Base-by-base conservation (phyloP, 1,284 basidiomycete species). In the Amylostereum chailletii region DNA sequence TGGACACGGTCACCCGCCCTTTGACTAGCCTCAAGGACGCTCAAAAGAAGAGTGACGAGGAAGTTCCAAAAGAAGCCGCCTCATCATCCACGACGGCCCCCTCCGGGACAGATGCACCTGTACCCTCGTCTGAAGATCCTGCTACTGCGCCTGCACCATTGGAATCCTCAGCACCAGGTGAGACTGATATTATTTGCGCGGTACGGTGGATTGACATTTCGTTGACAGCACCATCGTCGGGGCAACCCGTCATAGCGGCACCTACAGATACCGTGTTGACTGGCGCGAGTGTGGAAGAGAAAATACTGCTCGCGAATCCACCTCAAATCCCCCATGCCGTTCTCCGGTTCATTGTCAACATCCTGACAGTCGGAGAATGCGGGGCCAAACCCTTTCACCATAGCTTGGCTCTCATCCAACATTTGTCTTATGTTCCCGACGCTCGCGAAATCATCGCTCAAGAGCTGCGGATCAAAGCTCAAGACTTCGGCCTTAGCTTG, bases 381-480 rank as follows among this genome's bases (percentile, higher is more conserved):
- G 92, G 92, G n/a, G 90, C 87, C 46, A 78, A 86, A 44, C 94
- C 92, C 9, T 98, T 98, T 77, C 86, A 91, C 55, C 86, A 94
- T 60, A 94, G 90, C 39, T 72, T 96, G 36, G 76, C 83, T 9
- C 78, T 95, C 39, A 95, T 97, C 54, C 91, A 94, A 64, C 84
- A 96, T 61, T 71, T 96, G 27, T 93, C 91, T 0, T 79, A 80
- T 63, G 80, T 96, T 52, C 86, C 91, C 2, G 90, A 91, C 52
- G 90, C 88, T 10, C 83, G 90, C 46, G 87, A 92, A 49, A 79
- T 90, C 38, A 85, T 98, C 55, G 85, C 93, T 4, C 79, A 87
- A 54, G 94, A 97, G 65, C 75, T 97, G 42, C 83, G 83, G 53
- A 65, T 75, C 2, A 89, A 90, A 57, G 90, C 93, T 3, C 89